phyloP scores from a whole-genome alignment of 176 grass and related monocot genomes.

The Dendrocalamus sinicus region DNA sequence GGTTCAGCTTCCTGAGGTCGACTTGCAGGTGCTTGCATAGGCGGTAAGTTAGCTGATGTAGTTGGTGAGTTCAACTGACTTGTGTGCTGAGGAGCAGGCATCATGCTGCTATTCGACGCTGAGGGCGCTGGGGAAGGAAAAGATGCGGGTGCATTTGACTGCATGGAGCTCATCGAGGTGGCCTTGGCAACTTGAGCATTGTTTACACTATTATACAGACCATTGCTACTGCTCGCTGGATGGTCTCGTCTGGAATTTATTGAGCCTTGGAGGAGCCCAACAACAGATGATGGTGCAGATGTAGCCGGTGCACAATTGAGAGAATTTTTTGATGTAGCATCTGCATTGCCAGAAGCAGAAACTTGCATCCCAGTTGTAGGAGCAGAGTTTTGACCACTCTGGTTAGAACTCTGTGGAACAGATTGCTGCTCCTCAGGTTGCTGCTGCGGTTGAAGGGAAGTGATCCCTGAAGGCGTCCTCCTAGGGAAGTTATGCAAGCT shows the following conservation, averaged over 20 bases:
- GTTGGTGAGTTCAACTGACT: conserved; percentile 46
- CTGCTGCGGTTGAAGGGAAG: conserved; percentile 52
- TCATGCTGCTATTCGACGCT: conserved; percentile 57
- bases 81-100: conserved; percentile 56
- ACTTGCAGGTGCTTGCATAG: conserved; percentile 52
- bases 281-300: conserved; percentile 42
- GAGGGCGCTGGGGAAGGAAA: conserved; percentile 47
- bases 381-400: conserved; percentile 60
- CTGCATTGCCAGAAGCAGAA: conserved; percentile 55
- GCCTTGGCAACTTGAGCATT: conserved; percentile 44
- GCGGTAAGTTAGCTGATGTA: conserved; percentile 44
- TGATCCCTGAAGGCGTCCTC: conserved; percentile 65
- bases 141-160: conserved; percentile 49
- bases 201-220: conserved; percentile 47
- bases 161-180: conserved; percentile 49
- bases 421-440: conserved; percentile 62
- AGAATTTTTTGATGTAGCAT: conserved; percentile 43
- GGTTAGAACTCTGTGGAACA: conserved; percentile 66
- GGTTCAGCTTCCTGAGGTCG: conserved; percentile 58
- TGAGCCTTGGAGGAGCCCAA: conserved; percentile 55
- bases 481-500: conserved; percentile 79
- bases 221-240: conserved; percentile 49
- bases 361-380: conserved; percentile 43
- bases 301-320: conserved; percentile 54
- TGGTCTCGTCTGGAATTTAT: conserved; percentile 59